phyloP scores from a whole-genome alignment of 1,284 basidiomycete species.

The Austroboletus niveus region DNA sequence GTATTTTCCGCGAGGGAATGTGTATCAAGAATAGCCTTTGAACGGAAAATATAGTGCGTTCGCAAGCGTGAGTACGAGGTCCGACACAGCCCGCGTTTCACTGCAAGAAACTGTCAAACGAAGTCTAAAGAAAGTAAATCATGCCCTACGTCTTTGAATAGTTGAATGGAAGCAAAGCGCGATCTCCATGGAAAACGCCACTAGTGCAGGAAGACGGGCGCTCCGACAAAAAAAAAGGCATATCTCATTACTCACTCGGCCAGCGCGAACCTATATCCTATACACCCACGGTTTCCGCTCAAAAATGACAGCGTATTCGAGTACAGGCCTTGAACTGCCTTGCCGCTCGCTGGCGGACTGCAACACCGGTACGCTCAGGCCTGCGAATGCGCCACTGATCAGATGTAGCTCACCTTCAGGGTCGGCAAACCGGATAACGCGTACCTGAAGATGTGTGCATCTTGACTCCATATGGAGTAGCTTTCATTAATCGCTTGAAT shows the following conservation, averaged over 20 bases:
- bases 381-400: conserved; percentile 35
- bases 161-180: conserved; percentile 1
- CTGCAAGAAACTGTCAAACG: neutral
- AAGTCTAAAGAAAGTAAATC: conserved; percentile 24
- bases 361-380: conserved; percentile 55
- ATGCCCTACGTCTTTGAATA: conserved; percentile 8
- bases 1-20: neutral
- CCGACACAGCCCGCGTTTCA: neutral
- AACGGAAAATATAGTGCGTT: neutral
- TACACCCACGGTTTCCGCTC: conserved; percentile 62
- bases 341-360: conserved; percentile 38
- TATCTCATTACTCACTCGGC: conserved; percentile 51
- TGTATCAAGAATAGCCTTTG: conserved; percentile 1
- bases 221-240: conserved; percentile 1
- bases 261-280: conserved; percentile 71
- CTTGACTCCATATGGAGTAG: conserved; percentile 62
- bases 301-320: conserved; percentile 68
- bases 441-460: conserved; percentile 63
- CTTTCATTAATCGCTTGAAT: conserved; percentile 65
- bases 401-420: conserved; percentile 14
- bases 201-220: neutral
- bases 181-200: conserved; percentile 6
- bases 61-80: neutral
- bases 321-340: conserved; percentile 58
- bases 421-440: conserved; percentile 21